phyloP scores from a whole-genome alignment of 2,329 filamentous ascomycete species.

The Stylonectria norvegica region DNA sequence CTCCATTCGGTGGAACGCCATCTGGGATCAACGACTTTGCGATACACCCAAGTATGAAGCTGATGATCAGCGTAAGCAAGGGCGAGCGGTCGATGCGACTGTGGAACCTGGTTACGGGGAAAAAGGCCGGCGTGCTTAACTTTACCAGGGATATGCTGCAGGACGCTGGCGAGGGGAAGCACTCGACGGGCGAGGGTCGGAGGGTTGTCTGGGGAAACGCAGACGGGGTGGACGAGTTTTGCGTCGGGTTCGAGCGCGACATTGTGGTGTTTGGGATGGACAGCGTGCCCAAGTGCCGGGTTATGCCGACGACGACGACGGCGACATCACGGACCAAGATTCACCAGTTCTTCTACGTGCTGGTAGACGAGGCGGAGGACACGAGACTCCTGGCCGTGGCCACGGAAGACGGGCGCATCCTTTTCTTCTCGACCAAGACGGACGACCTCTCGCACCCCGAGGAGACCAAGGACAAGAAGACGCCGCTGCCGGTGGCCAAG shows the following conservation, averaged over 20 bases:
- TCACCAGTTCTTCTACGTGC: conserved; percentile 74
- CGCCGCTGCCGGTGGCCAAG: conserved; percentile 54
- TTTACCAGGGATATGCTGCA: conserved; percentile 72
- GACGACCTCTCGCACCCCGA: conserved; percentile 41
- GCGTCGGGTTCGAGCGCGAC: conserved; percentile 84
- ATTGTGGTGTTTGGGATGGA: conserved; percentile 84
- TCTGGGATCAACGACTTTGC: conserved; percentile 94
- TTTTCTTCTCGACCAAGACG: conserved; percentile 72
- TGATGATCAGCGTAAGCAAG: conserved; percentile 90
- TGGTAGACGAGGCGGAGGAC: conserved; percentile 41
- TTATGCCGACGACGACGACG: conserved; percentile 60
- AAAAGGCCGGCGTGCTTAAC: conserved; percentile 88
- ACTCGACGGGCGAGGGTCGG: conserved; percentile 76
- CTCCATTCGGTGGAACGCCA: conserved; percentile 73
- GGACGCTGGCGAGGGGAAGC: conserved; percentile 72
- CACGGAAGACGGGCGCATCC: conserved; percentile 83
- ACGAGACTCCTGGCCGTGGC: conserved; percentile 66
- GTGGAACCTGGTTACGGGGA: conserved; percentile 96
- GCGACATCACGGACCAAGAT: conserved; percentile 67
- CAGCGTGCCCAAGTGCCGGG: conserved; percentile 72
- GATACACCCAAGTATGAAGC: conserved; percentile 91
- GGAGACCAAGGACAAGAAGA: conserved; percentile 16
- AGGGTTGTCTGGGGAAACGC: conserved; percentile 75
- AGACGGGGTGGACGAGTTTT: conserved; percentile 75
- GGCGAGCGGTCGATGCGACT: conserved; percentile 88